phyloP scores from a whole-genome alignment of 169 alveolate species.

The Cryptosporidium felis region DNA sequence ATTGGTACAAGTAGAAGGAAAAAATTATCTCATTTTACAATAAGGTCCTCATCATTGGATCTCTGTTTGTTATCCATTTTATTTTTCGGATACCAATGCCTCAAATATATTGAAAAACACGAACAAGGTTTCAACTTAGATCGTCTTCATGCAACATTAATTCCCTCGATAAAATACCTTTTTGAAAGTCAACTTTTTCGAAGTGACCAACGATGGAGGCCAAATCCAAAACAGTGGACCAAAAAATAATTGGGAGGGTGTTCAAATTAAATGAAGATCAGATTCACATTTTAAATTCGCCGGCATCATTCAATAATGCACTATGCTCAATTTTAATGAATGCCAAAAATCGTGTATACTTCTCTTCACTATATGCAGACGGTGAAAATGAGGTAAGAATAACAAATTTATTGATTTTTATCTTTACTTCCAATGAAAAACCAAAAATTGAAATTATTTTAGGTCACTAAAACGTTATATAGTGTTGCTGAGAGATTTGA shows the following conservation, averaged over 20 bases:
- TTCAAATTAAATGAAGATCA: conserved; percentile 23
- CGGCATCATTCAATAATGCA: conserved; percentile 21
- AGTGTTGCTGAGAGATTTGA: neutral
- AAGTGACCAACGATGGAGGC: too few species aligned
- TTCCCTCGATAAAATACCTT: too few species aligned
- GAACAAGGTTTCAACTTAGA: too few species aligned
- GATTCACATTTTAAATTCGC: conserved; percentile 33
- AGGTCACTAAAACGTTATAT: neutral
- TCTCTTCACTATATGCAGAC: conserved; percentile 41
- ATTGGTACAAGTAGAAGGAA: too few species aligned
- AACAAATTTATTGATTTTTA: neutral
- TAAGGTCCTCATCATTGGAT: too few species aligned
- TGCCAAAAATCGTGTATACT: conserved; percentile 29
- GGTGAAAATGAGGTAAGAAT: conserved; percentile 37
- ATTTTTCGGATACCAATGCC: too few species aligned
- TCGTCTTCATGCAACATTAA: too few species aligned
- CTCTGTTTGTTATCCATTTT: too few species aligned
- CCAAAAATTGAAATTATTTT: neutral
- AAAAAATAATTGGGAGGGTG: neutral
- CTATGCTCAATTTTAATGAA: conserved; percentile 10
- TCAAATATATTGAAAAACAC: too few species aligned
- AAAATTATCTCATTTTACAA: too few species aligned
- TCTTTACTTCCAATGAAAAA: neutral
- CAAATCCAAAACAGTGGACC: neutral
- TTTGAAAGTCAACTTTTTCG: too few species aligned